Base-by-base conservation (phyloP, 805 yeast species). In the Saccharomycodes ludwigii region DNA sequence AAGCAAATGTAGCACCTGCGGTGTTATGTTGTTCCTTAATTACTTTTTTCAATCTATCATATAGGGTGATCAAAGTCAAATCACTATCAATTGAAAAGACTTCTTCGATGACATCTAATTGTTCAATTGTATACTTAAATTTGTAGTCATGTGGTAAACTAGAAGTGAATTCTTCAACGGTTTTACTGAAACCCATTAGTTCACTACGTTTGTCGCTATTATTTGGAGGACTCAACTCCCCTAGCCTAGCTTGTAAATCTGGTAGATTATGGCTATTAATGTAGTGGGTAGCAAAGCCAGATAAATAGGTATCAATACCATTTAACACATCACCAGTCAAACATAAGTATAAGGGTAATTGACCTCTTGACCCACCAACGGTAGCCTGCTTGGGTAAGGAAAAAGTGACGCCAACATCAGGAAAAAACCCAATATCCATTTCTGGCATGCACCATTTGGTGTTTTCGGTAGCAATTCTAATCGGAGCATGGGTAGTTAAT, bases 391-490 rank as follows among this genome's bases (percentile, higher is more conserved):
- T 71, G 21, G 94, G 85, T 44, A 91, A 62, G 58, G 85, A 86
- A 58, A 83, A 88, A 8, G 94, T 73, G 22, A 93, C 77, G 27
- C 96, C 98, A 9, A 91, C 97, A 55, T 91, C 98, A 14, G 94
- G 94, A 59, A 83, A 81, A 56, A 84, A 83, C 1, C 98, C 98
- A 53, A 91, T 91, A 48, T 82, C 85, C 66, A 93, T 80, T 58
- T 91, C 97, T 6, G 98, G 97, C 98, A 91, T 91, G 39, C 97
- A 95, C 60, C 85, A 70, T 52, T 76, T 68, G 8, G 97, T 86
- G 46, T 71, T 69, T 46, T 88, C 96, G 25, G 95, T 81, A n/a
- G 93, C 94, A 23, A 91, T 62, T 49, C 97, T 73, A 65, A 88
- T 88, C 3, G 95, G 88, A 9, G 83, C 77, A 57, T 91, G 97